Conservation (phyloP, 306 rosid genomes). For the Trifolium pratense region DNA sequence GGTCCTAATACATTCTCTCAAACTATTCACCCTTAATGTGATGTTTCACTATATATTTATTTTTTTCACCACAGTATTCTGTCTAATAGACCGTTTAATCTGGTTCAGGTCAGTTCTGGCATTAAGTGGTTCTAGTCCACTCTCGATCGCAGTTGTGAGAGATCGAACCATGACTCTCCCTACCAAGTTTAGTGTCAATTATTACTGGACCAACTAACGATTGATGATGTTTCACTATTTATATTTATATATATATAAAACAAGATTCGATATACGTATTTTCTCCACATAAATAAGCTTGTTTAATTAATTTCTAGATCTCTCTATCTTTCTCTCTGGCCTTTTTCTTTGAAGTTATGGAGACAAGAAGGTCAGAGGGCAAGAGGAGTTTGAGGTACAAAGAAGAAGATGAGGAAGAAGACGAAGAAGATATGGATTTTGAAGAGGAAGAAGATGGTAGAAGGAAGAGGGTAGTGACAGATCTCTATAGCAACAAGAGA, state of each 20-base stretch:
- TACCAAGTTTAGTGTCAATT: too few relatives aligned
- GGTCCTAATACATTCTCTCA: slow-evolving; percentile 18
- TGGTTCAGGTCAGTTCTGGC: too few relatives aligned
- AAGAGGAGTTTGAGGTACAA: slow-evolving; percentile 55
- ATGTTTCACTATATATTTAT: slow-evolving; percentile 7
- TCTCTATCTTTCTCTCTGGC: slow-evolving; percentile 8
- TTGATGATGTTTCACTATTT: neutral
- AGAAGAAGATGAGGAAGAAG: slow-evolving; percentile 49
- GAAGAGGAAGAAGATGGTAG: slow-evolving; percentile 52
- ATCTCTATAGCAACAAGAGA: slow-evolving; percentile 45
- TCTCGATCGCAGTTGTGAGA: too few relatives aligned
- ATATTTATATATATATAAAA: neutral
- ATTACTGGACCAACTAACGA: too few relatives aligned
- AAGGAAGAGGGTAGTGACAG: slow-evolving; percentile 47
- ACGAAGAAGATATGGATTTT: neutral
- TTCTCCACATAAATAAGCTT: too few relatives aligned
- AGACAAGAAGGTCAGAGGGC: slow-evolving; percentile 60
- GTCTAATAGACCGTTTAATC: too few relatives aligned
- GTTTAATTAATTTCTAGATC: slow-evolving; percentile 31
- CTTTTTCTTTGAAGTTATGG: slow-evolving; percentile 49
- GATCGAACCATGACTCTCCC: too few relatives aligned
- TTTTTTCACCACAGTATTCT: too few relatives aligned
- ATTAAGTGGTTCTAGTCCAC: too few relatives aligned
- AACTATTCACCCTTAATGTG: neutral
- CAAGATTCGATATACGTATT: too few relatives aligned